A percentile compares a stretch with the other conserved stretches of the same genome.
Evolutionary conservation across 2,329 filamentous ascomycete genomes (phyloP).

Genomic region (Aureobasidium sp.): DNA sequence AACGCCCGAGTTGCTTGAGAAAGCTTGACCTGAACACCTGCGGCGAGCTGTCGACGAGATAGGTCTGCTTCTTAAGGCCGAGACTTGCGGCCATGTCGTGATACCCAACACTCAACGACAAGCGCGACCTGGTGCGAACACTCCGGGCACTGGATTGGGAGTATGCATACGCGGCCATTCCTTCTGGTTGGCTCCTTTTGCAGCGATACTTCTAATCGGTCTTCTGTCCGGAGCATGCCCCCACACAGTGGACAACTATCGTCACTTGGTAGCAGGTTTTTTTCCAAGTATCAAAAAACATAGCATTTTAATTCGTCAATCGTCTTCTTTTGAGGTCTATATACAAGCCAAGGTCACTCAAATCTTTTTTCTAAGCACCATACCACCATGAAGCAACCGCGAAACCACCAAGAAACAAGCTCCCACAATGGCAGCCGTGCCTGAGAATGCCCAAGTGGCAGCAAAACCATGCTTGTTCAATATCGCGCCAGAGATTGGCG

Average conservation of each 20-base stretch:
- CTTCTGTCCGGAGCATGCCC: background rate
- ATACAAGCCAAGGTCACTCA: background rate
- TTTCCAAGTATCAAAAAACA: background rate
- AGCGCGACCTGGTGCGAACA: no score
- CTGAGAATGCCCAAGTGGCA: conserved; percentile 8
- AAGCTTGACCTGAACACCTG: background rate
- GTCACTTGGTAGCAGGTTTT: background rate
- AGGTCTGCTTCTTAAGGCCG: background rate
- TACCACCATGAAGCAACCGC: background rate
- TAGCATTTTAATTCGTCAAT: background rate
- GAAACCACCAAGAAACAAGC: background rate
- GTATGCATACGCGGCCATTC: background rate
- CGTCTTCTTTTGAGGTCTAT: background rate
- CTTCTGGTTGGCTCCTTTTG: background rate
- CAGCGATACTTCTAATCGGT: background rate
- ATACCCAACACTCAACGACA: background rate
- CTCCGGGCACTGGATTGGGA: no score
- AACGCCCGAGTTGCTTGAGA: conserved; percentile 5
- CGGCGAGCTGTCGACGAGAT: background rate
- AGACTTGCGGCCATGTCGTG: background rate
- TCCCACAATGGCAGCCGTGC: background rate
- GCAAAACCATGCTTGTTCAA: conserved; percentile 19
- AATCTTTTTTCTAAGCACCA: background rate
- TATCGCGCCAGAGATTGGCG: conserved; percentile 30
- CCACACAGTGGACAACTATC: background rate